Conservation (phyloP, 352 stramenopile genomes). For the Pythium rishiriense region DNA sequence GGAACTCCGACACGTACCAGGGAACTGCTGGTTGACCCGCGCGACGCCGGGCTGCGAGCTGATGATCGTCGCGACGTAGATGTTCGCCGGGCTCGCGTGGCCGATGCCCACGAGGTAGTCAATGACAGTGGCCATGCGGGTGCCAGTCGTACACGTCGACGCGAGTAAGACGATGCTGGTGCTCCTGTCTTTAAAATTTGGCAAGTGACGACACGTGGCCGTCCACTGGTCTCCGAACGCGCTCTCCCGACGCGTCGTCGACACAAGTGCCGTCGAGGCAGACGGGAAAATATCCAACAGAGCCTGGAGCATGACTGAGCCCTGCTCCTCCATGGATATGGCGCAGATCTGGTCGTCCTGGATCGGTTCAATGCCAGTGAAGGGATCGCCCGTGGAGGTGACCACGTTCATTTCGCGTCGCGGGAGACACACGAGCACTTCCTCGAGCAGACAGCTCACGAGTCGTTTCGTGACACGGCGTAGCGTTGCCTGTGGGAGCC, state of each 20-base stretch:
- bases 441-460: slow-evolving; percentile 18
- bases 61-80: slow-evolving; percentile 62
- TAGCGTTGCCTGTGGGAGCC: slow-evolving; percentile 15
- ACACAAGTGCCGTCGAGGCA: slow-evolving; percentile 22
- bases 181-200: slow-evolving; percentile 16
- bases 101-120: slow-evolving; percentile 37
- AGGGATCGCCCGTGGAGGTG: slow-evolving; percentile 18
- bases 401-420: slow-evolving; percentile 18
- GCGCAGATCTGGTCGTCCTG: slow-evolving; percentile 28
- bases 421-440: slow-evolving; percentile 22
- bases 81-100: slow-evolving; percentile 32
- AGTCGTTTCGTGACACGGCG: slow-evolving; percentile 17
- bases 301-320: slow-evolving; percentile 23
- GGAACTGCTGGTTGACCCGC: slow-evolving; percentile 43
- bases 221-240: slow-evolving; percentile 11
- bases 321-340: slow-evolving; percentile 31
- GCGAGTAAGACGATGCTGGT: slow-evolving; percentile 42
- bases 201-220: slow-evolving; percentile 31
- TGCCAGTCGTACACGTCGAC: slow-evolving; percentile 44
- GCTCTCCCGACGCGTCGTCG: slow-evolving; percentile 2
- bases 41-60: slow-evolving; percentile 44
- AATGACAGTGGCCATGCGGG: slow-evolving; percentile 39
- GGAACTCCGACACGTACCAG: slow-evolving; percentile 30
- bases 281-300: slow-evolving; percentile 32
- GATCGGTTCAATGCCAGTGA: slow-evolving; percentile 11